These are phyloP conservation scores for Dioszegia aurantiaca DNA, from an alignment of 768 basidiomycete species.

Conservation along the genomic window DNA sequence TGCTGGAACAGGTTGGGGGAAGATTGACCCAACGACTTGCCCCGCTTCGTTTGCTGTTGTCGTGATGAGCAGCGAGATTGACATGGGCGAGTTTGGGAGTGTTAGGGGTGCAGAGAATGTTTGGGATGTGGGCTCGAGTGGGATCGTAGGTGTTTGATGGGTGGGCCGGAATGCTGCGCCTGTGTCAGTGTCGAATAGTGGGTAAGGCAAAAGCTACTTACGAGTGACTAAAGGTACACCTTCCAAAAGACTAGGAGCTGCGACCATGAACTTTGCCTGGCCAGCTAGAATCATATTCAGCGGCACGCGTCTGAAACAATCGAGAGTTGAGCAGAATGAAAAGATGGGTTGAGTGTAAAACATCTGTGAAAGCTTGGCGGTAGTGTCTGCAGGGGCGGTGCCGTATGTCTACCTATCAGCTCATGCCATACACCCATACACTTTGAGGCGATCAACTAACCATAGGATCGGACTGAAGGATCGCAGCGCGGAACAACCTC, in stretches of 20 bases:
- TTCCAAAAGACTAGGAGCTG: slow-evolving; percentile 16
- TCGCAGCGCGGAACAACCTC: slow-evolving; percentile 70
- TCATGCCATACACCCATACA: slow-evolving; percentile 1
- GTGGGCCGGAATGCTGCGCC: slow-evolving; percentile 55
- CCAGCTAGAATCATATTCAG: slow-evolving; percentile 60
- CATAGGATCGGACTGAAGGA: slow-evolving; percentile 85
- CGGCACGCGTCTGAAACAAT: slow-evolving; percentile 60
- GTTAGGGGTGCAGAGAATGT: slow-evolving; percentile 62
- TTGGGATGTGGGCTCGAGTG: slow-evolving; percentile 59
- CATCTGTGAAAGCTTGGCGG: slow-evolving; percentile 58
- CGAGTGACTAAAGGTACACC: slow-evolving; percentile 35
- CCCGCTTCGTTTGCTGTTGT: slow-evolving; percentile 72
- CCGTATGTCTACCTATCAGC: slow-evolving; percentile 63
- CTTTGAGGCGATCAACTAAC: slow-evolving; percentile 53
- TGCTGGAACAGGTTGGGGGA: slow-evolving; percentile 43
- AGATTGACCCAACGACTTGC: slow-evolving; percentile 55
- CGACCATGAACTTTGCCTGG: slow-evolving; percentile 47
- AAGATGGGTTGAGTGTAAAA: slow-evolving; percentile 31
- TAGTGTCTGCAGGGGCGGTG: slow-evolving; percentile 61
- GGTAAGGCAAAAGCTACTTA: slow-evolving; percentile 14
- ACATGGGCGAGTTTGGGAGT: slow-evolving; percentile 50
- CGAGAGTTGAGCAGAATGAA: slow-evolving; percentile 54
- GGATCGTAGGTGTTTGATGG: slow-evolving; percentile 57
- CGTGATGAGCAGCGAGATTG: slow-evolving; percentile 68
- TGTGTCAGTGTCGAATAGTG: background rate